phyloP scores from a whole-genome alignment of 1,284 basidiomycete genomes.

The Ganoderma boninense region DNA sequence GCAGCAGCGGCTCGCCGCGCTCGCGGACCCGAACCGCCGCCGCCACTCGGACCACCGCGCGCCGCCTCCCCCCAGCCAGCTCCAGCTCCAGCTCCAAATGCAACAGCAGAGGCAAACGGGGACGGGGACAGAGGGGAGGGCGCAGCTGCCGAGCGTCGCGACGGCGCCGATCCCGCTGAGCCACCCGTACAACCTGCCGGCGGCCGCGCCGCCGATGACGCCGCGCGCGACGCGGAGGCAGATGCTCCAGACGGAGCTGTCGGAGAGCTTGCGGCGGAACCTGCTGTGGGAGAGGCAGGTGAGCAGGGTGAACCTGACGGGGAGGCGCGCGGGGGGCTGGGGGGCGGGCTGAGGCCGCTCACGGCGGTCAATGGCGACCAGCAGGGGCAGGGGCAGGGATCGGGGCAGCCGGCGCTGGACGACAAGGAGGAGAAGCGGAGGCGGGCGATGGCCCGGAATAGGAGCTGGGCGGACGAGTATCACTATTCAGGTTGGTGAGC shows the following conservation, averaged over 20 bases:
- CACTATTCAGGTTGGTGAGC: conserved; percentile 70
- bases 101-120: background rate
- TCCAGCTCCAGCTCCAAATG: conserved; percentile 10
- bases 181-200: conserved; percentile 80
- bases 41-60: conserved; percentile 42
- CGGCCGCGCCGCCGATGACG: conserved; percentile 75
- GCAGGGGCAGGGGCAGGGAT: conserved; percentile 33
- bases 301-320: conserved; percentile 58
- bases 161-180: conserved; percentile 65
- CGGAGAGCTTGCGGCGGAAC: conserved; percentile 85
- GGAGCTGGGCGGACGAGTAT: conserved; percentile 76
- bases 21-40: conserved; percentile 50
- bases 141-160: conserved; percentile 39
- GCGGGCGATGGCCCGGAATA: conserved; percentile 62
- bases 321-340: conserved; percentile 41
- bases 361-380: conserved; percentile 42
- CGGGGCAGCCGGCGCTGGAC: conserved; percentile 28
- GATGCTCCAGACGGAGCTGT: conserved; percentile 88
- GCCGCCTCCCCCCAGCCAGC: conserved; percentile 28
- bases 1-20: conserved; percentile 64
- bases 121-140: conserved; percentile 13
- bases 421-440: conserved; percentile 50
- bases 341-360: conserved; percentile 51
- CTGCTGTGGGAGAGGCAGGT: conserved; percentile 87
- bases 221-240: conserved; percentile 85